Percentiles rank a stretch among this genome's conserved stretches.
These are phyloP conservation scores for Fusarium nematophilum DNA, from an alignment of 2,329 filamentous ascomycete genomes.

Conservation along the genomic window DNA sequence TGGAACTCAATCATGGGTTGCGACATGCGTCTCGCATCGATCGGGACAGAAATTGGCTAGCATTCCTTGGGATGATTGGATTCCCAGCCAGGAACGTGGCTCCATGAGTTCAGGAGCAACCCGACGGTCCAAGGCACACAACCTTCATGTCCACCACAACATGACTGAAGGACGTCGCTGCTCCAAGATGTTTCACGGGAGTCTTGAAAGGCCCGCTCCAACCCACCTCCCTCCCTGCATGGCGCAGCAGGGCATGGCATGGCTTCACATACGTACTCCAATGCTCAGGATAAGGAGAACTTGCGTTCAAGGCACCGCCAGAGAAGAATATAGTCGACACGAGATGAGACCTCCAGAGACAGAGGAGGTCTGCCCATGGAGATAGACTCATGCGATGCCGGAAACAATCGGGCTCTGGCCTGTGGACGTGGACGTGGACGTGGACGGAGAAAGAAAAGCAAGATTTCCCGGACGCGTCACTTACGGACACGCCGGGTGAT, in stretches of 20 bases:
- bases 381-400: slow-evolving; percentile 1
- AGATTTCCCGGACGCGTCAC: slow-evolving; percentile 4
- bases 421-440: no score
- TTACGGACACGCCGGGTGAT: slow-evolving; percentile 8
- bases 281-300: no score
- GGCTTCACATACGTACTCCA: slow-evolving; percentile 18
- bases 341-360: slow-evolving; percentile 1
- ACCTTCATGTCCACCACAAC: slow-evolving; percentile 9
- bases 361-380: neutral
- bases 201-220: slow-evolving; percentile 17
- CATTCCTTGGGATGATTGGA: slow-evolving; percentile 39
- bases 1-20: slow-evolving; percentile 21
- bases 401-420: slow-evolving; percentile 12
- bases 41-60: slow-evolving; percentile 32
- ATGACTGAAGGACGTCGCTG: slow-evolving; percentile 10
- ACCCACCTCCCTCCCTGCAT: slow-evolving; percentile 39
- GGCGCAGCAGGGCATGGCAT: slow-evolving; percentile 23
- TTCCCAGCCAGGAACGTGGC: slow-evolving; percentile 33
- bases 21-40: slow-evolving; percentile 23
- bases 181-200: neutral
- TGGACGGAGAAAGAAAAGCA: neutral
- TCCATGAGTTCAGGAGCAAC: slow-evolving; percentile 7
- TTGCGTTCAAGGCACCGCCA: neutral
- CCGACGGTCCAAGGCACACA: neutral
- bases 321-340: neutral